Evolutionary conservation across 2,329 filamentous ascomycete genomes (phyloP).

Genomic region (Ambrosiella xylebori): DNA sequence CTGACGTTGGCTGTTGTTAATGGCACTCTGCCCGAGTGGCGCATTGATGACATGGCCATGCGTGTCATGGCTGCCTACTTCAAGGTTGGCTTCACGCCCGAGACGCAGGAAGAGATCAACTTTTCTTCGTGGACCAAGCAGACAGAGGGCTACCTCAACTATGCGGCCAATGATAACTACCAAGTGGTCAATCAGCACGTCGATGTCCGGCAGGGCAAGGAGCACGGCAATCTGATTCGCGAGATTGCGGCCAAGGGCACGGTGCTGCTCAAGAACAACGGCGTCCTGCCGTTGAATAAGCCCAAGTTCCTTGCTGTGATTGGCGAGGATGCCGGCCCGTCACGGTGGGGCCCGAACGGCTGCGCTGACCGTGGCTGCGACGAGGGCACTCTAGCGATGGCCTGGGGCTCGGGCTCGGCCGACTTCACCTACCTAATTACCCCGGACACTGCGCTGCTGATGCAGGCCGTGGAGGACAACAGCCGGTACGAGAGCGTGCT

Average conservation of each 20-base stretch:
- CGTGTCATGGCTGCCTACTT: constrained; percentile 60
- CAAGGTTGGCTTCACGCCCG: constrained; percentile 42
- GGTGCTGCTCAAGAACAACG: constrained; percentile 76
- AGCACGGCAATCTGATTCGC: constrained; percentile 58
- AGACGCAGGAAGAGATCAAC: constrained; percentile 42
- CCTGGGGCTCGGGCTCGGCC: constrained; percentile 61
- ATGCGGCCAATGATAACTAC: constrained; percentile 40
- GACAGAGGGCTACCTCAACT: constrained; percentile 54
- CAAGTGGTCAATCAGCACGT: constrained; percentile 64
- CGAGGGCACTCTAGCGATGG: constrained; percentile 50
- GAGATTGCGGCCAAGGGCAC: constrained; percentile 66
- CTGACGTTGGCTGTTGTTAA: constrained; percentile 77
- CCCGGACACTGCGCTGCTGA: constrained; percentile 52
- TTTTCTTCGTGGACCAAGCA: constrained; percentile 77
- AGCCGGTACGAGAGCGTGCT: constrained; percentile 48
- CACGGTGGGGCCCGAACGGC: constrained; percentile 58
- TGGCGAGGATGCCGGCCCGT: constrained; percentile 68
- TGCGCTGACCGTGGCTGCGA: constrained; percentile 52
- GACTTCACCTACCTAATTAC: constrained; percentile 62
- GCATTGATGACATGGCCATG: constrained; percentile 81
- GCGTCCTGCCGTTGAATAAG: constrained; percentile 57
- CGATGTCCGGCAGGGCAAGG: constrained; percentile 53
- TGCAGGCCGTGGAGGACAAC: constrained; percentile 41
- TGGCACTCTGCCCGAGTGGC: constrained; percentile 72
- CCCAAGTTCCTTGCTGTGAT: constrained; percentile 62